These are phyloP conservation scores for Suhomyces anneliseae DNA, from an alignment of 1,139 yeast genomes.

Conservation along the genomic window DNA sequence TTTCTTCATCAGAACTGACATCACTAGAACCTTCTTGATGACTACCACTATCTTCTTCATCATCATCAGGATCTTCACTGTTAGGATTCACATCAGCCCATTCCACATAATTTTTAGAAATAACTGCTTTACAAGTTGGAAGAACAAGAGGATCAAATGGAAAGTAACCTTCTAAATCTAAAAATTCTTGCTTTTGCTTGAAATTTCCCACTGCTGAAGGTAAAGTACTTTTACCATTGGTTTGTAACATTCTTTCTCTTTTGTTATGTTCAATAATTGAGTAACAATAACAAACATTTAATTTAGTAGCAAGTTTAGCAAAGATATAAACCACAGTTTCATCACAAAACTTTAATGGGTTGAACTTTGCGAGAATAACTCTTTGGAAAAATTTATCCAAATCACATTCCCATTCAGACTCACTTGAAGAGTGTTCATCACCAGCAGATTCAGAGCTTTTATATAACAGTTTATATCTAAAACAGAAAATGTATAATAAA, in stretches of 20 bases:
- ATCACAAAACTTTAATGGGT: constrained; percentile 90
- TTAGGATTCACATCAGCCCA: constrained; percentile 62
- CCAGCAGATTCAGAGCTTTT: constrained; percentile 21
- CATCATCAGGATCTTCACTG: constrained; percentile 62
- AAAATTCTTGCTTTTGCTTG: constrained; percentile 69
- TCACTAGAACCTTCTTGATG: constrained; percentile 34
- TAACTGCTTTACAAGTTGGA: constrained; percentile 53
- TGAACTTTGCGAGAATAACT: constrained; percentile 81
- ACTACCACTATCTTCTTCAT: constrained; percentile 51
- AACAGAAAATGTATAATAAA: constrained; percentile 85
- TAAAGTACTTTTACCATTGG: constrained; percentile 26
- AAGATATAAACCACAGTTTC: constrained; percentile 92
- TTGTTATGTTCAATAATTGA: constrained; percentile 91
- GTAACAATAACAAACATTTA: constrained; percentile 89
- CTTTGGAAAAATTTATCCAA: constrained; percentile 86
- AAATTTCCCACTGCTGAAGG: constrained; percentile 43
- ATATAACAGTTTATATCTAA: constrained; percentile 67
- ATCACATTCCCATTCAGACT: constrained; percentile 73
- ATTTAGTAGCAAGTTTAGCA: constrained; percentile 88
- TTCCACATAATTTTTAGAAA: constrained; percentile 61
- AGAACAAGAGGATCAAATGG: constrained; percentile 93
- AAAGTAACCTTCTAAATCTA: constrained; percentile 87
- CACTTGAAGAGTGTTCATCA: constrained; percentile 18
- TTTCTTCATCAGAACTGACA: constrained; percentile 29
- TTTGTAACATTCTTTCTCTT: constrained; percentile 54